Evolutionary conservation across 768 basidiomycete genomes (phyloP), one percentile per base, ranked within the genome.

Genomic region (Ramaria rubella): DNA sequence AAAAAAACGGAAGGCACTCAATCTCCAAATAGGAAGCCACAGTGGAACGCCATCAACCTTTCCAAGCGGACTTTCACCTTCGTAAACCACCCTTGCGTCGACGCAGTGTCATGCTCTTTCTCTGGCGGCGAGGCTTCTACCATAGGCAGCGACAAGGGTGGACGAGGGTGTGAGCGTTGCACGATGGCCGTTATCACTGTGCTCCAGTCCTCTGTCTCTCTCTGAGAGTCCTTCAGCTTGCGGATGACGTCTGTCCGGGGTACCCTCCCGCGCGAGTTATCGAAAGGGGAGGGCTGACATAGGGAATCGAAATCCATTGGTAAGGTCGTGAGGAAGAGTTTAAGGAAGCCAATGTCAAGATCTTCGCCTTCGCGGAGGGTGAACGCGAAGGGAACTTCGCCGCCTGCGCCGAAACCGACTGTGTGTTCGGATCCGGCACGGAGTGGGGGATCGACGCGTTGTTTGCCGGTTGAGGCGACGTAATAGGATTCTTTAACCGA

Each of bases 261-360:
- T 1, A 15, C 7, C 3, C 7, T 8, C n/a, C 6, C n/a, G 23
- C 40, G 40, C 8, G 40, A 7, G 2, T 5, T 14, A 19, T 55
- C 57, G 55, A 76, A 74, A 0, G 75, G 69, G 4, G 68, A 70
- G 2, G 62, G 51, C 49, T 74, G 76, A 1, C 48, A 33, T 3
- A 79, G 65, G 49, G 63, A 64, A 4, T 65, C 61, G 52, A 77
- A 64, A 59, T 73, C 70, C 34, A 70, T 61, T 4, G 69, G 69
- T 0, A 56, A 57, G 1, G 72, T 74, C 15, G 76, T 65, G 19
- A 78, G 57, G 57, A 73, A 79, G 7, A 78, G 59, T 55, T 75
- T 77, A 49, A 79, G 68, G 53, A 72, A 75, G 6, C 75, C 73
- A 2, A 78, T 65, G 49, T 78, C 76, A 29, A 68, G 53, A 5